phyloP scores from a whole-genome alignment of 1,284 basidiomycete species.

The Cryptococcus sp. region DNA sequence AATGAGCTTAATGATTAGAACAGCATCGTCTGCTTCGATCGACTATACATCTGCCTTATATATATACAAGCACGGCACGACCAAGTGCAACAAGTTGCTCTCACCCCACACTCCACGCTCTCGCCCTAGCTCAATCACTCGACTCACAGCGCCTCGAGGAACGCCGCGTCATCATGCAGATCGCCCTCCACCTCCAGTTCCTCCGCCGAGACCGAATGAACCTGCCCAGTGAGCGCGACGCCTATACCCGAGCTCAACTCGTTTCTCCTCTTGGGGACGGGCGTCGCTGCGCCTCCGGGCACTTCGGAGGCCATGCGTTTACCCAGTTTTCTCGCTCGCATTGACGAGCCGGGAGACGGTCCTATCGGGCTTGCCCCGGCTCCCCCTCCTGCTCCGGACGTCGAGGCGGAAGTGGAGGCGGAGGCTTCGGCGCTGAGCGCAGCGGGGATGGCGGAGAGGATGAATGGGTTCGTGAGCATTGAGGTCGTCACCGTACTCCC shows the following conservation, averaged over 20 bases:
- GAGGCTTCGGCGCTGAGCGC: not conserved
- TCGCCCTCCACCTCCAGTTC: slow-evolving; percentile 13
- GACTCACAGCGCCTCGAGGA: slow-evolving; percentile 16
- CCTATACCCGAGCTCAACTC: not conserved
- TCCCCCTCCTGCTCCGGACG: not conserved
- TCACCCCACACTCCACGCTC: no score
- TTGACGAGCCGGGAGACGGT: slow-evolving; percentile 30
- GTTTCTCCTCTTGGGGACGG: slow-evolving; percentile 35
- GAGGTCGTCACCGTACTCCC: no score
- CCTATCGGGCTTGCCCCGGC: slow-evolving; percentile 4
- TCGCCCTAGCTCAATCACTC: not conserved
- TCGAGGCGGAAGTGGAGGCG: not conserved
- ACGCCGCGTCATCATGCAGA: slow-evolving; percentile 19
- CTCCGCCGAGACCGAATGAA: not conserved
- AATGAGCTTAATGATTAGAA: no score
- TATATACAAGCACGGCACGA: no score
- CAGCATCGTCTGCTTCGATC: no score
- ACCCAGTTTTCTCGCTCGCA: slow-evolving; percentile 41
- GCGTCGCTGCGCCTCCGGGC: slow-evolving; percentile 46
- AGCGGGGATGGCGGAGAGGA: not conserved
- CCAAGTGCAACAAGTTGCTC: no score
- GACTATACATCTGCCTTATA: no score
- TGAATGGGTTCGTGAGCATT: not conserved
- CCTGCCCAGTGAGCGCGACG: not conserved
- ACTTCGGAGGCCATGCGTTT: slow-evolving; percentile 37